A percentile compares a stretch with the other conserved stretches of the same genome.
These are phyloP conservation scores for Vicia sativa DNA, from an alignment of 306 rosid species.

Conservation along the genomic window DNA sequence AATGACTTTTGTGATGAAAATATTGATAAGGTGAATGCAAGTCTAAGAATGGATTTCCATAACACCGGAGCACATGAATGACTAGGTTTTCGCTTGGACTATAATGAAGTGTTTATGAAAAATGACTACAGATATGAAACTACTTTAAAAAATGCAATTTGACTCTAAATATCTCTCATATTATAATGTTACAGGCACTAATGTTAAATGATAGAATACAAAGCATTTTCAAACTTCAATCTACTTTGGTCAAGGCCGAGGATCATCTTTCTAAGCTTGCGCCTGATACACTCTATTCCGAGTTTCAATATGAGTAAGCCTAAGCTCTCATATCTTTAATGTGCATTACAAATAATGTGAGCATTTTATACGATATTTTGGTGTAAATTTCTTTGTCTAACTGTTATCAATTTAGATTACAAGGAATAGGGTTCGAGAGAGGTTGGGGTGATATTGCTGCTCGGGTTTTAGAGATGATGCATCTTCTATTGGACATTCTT, in stretches of 20 bases:
- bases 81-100: conserved; percentile 82
- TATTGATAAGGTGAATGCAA: conserved; percentile 64
- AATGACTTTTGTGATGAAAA: conserved; percentile 58
- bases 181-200: conserved; percentile 56
- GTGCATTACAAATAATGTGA: conserved; percentile 11
- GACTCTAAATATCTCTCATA: neutral
- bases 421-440: too few species aligned
- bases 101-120: conserved; percentile 64
- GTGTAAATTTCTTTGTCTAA: too few species aligned
- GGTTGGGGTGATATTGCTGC: too few species aligned
- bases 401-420: too few species aligned
- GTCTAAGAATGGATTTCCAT: conserved; percentile 85
- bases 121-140: too few species aligned
- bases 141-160: conserved; percentile 3
- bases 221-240: conserved; percentile 67
- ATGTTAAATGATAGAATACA: too few species aligned
- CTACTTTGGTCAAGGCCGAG: conserved; percentile 77
- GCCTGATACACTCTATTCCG: conserved; percentile 57
- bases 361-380: too few species aligned
- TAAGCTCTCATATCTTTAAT: conserved; percentile 7
- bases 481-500: too few species aligned
- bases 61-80: conserved; percentile 83
- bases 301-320: conserved; percentile 79
- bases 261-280: conserved; percentile 72
- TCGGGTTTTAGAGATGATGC: too few species aligned